A percentile compares a stretch with the other conserved stretches of the same genome.
Evolutionary conservation across 768 basidiomycete species (phyloP).

Genomic region (Holtermannia corniformis): DNA sequence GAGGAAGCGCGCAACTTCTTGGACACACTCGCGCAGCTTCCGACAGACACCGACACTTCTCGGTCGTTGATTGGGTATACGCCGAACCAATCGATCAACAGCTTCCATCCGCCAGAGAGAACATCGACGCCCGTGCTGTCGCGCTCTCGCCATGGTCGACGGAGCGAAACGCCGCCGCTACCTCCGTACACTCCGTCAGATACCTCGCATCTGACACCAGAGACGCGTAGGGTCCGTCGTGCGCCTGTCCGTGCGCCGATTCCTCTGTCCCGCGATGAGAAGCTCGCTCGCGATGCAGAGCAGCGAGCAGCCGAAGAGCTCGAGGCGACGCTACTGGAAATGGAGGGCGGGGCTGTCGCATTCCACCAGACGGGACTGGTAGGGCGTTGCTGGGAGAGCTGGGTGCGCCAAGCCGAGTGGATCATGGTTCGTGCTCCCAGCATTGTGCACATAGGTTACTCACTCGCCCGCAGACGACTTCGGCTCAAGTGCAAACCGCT

Average conservation of each 20-base stretch:
- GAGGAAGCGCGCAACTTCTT: conserved; percentile 2
- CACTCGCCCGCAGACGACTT: conserved; percentile 4
- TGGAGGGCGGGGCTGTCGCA: conserved; percentile 25
- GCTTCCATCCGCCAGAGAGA: conserved; percentile 17
- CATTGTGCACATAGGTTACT: background rate
- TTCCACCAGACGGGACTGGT: conserved; percentile 26
- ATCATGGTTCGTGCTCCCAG: conserved; percentile 12
- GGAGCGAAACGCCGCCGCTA: conserved; percentile 8
- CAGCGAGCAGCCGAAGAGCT: background rate
- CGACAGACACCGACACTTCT: conserved; percentile 1
- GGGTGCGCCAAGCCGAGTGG: conserved; percentile 25
- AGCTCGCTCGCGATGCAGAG: background rate
- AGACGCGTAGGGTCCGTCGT: background rate
- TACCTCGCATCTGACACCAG: background rate
- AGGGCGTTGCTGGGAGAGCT: conserved; percentile 33
- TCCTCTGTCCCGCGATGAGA: background rate
- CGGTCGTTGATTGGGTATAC: conserved; percentile 29
- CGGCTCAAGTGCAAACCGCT: conserved; percentile 11
- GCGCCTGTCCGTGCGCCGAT: background rate
- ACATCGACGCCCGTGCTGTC: conserved; percentile 27
- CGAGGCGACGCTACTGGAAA: conserved; percentile 1
- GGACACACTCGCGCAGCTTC: background rate
- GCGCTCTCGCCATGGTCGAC: conserved; percentile 71
- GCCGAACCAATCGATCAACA: conserved; percentile 17
- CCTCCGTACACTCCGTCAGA: conserved; percentile 27